Evolutionary conservation across 805 yeast genomes (phyloP).

Genomic region (Sugiyamaella lignohabitans): DNA sequence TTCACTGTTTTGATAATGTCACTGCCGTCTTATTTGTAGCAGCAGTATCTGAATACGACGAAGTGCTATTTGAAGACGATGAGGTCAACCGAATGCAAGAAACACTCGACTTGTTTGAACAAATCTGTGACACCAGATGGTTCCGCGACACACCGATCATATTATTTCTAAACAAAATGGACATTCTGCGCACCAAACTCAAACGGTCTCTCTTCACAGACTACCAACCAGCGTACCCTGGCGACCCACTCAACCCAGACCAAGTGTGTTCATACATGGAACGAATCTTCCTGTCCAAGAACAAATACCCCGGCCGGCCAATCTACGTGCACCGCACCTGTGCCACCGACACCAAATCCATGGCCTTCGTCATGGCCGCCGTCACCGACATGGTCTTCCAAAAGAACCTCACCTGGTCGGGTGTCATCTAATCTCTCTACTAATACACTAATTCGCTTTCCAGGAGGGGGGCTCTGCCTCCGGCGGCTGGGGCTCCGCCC

Average conservation of each 20-base stretch:
- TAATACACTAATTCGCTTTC: slow-evolving; percentile 3
- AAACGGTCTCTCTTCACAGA: slow-evolving; percentile 55
- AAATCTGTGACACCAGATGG: slow-evolving; percentile 80
- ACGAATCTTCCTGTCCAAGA: slow-evolving; percentile 53
- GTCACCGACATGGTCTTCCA: slow-evolving; percentile 88
- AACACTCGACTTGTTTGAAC: slow-evolving; percentile 74
- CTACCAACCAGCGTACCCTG: slow-evolving; percentile 74
- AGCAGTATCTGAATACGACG: slow-evolving; percentile 90
- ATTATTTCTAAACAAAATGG: slow-evolving; percentile 82
- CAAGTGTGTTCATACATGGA: slow-evolving; percentile 71
- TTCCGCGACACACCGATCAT: slow-evolving; percentile 82
- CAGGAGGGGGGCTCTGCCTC: no score
- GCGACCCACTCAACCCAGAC: slow-evolving; percentile 55
- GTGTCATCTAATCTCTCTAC: slow-evolving; percentile 45
- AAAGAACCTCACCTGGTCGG: slow-evolving; percentile 72
- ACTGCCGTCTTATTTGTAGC: slow-evolving; percentile 82
- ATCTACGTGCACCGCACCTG: slow-evolving; percentile 89
- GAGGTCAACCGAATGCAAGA: slow-evolving; percentile 87
- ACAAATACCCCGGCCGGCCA: slow-evolving; percentile 59
- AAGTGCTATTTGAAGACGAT: slow-evolving; percentile 83
- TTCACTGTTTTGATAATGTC: slow-evolving; percentile 86
- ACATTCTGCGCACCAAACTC: slow-evolving; percentile 69
- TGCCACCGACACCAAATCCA: slow-evolving; percentile 86
- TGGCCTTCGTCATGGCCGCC: slow-evolving; percentile 86
- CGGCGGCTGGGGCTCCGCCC: no score